These are phyloP conservation scores for Monilinia fructigena DNA, from an alignment of 2,329 filamentous ascomycete species.

Conservation along the genomic window DNA sequence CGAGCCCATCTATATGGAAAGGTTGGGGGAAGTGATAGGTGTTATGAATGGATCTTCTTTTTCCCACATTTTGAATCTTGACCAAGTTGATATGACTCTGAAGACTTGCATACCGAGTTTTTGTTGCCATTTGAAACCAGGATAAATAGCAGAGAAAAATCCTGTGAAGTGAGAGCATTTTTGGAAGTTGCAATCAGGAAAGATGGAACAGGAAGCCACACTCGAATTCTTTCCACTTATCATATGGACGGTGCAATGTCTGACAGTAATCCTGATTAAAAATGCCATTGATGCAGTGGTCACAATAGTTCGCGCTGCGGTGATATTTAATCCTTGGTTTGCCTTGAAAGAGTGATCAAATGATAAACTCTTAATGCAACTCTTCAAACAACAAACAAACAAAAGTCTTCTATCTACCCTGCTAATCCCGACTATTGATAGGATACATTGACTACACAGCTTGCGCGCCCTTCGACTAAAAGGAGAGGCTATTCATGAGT, in stretches of 20 bases:
- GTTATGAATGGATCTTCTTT: slow-evolving; percentile 35
- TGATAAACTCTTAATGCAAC: no score
- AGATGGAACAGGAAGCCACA: background rate
- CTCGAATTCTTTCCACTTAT: background rate
- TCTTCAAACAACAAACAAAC: no score
- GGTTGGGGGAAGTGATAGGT: slow-evolving; percentile 20
- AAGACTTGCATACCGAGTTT: background rate
- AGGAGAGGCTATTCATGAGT: background rate
- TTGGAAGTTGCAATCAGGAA: background rate
- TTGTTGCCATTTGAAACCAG: background rate
- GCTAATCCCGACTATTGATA: no score
- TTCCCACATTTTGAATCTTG: slow-evolving; percentile 27
- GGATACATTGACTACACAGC: background rate
- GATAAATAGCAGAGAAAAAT: background rate
- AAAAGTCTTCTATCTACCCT: no score
- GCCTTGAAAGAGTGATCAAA: no score
- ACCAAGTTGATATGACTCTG: background rate
- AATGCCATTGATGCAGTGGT: no score
- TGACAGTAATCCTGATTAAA: background rate
- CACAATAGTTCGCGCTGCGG: no score
- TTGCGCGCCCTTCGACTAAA: background rate
- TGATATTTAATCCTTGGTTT: no score
- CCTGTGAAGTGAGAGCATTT: background rate
- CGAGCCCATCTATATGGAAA: slow-evolving; percentile 30
- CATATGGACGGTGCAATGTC: background rate